Evolutionary conservation across 2,329 filamentous ascomycete genomes (phyloP).

Genomic region (Aspergillus sp.): DNA sequence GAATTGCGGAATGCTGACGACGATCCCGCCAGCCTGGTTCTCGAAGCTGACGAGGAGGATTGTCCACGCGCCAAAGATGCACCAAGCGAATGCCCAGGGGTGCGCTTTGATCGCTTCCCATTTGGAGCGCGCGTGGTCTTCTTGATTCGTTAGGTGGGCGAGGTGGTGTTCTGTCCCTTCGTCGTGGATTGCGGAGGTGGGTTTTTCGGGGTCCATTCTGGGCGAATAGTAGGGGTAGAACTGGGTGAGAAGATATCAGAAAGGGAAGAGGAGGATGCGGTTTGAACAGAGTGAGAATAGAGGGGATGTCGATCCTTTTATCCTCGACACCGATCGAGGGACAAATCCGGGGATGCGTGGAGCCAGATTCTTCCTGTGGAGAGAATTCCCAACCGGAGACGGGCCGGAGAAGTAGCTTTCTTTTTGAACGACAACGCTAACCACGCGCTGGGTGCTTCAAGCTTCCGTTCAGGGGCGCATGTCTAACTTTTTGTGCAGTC

Average conservation of each 20-base stretch:
- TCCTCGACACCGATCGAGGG: too few relatives aligned
- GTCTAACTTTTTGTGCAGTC: neutral
- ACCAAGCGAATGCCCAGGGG: neutral
- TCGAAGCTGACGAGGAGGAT: neutral
- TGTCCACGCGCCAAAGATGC: neutral
- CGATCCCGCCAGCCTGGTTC: neutral
- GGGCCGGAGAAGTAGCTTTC: too few relatives aligned
- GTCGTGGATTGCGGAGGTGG: neutral
- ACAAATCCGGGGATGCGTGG: too few relatives aligned
- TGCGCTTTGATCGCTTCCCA: neutral
- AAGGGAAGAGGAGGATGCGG: too few relatives aligned
- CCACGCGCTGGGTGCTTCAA: neutral
- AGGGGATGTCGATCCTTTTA: too few relatives aligned
- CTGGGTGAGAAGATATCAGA: too few relatives aligned
- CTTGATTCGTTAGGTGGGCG: neutral
- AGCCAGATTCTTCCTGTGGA: too few relatives aligned
- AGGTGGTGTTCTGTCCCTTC: neutral
- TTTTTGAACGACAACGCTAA: neutral
- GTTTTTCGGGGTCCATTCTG: neutral
- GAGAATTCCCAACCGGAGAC: too few relatives aligned
- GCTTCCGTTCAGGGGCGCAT: neutral
- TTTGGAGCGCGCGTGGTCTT: neutral
- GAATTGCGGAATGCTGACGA: slow-evolving; percentile 1
- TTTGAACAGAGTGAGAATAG: too few relatives aligned
- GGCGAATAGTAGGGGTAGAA: neutral